Percentiles rank a stretch among this genome's conserved stretches.
phyloP scores from a whole-genome alignment of 306 rosid species.

The Quercus engelmannii region DNA sequence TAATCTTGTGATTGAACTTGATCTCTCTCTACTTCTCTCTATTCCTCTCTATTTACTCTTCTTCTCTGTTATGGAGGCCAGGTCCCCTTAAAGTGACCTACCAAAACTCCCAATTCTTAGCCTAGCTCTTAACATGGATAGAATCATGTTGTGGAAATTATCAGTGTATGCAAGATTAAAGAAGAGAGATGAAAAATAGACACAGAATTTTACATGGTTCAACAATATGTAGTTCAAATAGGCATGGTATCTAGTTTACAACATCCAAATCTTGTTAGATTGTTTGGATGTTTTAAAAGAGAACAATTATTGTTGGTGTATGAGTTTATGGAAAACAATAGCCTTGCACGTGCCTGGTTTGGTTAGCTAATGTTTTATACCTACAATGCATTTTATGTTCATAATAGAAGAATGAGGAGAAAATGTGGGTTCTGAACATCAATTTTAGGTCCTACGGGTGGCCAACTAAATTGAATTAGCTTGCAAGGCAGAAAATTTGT shows the following conservation, averaged over 20 bases:
- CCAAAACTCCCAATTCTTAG: no score
- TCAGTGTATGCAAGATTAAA: no score
- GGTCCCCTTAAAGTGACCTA: no score
- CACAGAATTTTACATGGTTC: no score
- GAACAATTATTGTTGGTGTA: conserved; percentile 12
- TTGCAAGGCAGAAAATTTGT: conserved; percentile 62
- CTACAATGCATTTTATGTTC: not conserved
- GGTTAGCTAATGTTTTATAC: conserved; percentile 13
- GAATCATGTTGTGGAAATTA: no score
- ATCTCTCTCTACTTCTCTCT: no score
- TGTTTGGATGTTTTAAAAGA: conserved; percentile 18
- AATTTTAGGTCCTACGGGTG: conserved; percentile 30
- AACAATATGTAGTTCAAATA: not conserved
- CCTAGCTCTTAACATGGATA: no score
- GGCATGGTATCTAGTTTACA: conserved; percentile 23
- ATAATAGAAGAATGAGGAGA: not conserved
- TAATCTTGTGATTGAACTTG: no score
- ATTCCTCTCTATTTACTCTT: no score
- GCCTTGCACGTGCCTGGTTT: conserved; percentile 16
- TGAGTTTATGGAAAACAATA: conserved; percentile 5
- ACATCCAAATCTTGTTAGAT: conserved; percentile 21
- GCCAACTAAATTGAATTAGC: conserved; percentile 48
- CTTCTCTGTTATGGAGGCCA: no score
- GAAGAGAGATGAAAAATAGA: no score
- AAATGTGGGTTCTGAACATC: not conserved